A percentile compares a stretch with the other conserved stretches of the same genome.
Conservation (phyloP, 352 stramenopile genomes). For the Phytopythium montanum region DNA sequence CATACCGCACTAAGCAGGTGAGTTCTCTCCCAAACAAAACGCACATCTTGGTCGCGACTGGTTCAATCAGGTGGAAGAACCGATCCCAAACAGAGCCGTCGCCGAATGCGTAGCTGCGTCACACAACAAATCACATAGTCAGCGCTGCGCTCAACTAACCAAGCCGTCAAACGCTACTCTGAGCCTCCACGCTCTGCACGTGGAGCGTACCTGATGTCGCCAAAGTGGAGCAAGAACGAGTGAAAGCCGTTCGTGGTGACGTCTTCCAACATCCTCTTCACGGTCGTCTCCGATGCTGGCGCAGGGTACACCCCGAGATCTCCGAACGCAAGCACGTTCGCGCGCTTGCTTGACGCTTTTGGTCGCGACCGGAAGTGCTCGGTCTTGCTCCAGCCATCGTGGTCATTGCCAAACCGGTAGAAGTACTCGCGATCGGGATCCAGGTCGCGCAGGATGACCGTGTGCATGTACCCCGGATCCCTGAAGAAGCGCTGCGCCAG, state of each 20-base stretch:
- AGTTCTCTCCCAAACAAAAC: constrained; percentile 5
- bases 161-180: no score
- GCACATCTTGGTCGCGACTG: constrained; percentile 60
- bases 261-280: constrained; percentile 48
- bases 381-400: constrained; percentile 40
- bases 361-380: constrained; percentile 39
- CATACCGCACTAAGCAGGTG: not conserved
- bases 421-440: constrained; percentile 41
- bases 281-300: constrained; percentile 52
- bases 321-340: constrained; percentile 59
- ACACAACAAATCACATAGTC: not conserved
- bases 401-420: constrained; percentile 60
- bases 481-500: constrained; percentile 40
- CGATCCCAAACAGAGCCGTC: constrained; percentile 63
- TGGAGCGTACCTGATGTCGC: constrained; percentile 55
- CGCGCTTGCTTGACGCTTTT: constrained; percentile 18
- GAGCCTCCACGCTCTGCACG: not conserved
- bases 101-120: constrained; percentile 59
- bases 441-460: constrained; percentile 44
- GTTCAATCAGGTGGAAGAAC: constrained; percentile 73
- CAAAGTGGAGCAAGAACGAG: constrained; percentile 72
- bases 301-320: constrained; percentile 54
- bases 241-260: constrained; percentile 52
- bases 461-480: constrained; percentile 65
- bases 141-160: no score